Base-by-base conservation (phyloP, 176 grass and related monocot species). In the Eleusine coracana region DNA sequence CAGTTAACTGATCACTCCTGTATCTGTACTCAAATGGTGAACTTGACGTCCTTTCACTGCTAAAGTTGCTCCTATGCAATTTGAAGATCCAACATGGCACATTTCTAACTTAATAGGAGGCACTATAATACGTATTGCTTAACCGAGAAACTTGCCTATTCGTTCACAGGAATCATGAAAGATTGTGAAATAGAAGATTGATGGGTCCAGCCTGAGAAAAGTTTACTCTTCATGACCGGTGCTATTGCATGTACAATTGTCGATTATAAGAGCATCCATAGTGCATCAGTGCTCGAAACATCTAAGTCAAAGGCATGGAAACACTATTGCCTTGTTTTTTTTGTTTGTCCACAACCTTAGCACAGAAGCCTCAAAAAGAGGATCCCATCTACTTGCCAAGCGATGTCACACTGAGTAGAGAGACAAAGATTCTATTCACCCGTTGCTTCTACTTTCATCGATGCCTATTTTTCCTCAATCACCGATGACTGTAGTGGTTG, bases 141-240 rank as follows among this genome's bases (percentile, higher is more conserved):
- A 34, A 68, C 77, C 5, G 6, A 45, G 28, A 54, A 87, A 39
- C 10, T 52, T 88, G 7, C 37, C 13, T 23, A 20, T 75, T 77
- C 51, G 9, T 84, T 80, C 11, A 8, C 80, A 94, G 92, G 83
- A 49, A 49, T 91, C 67, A 25, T 91, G 89, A 86, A 88, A 85
- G 86, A 76, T 75, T 73, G 77, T 13, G 12, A 88, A 91, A 66
- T 79, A 70, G 76, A 86, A 79, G 60, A 89, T 91, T 82, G 74
- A 71, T 37, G 78, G 86, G 50, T 83, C 74, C 1, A 94, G 75
- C 77, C 68, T 91, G 39, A 86, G 83, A 60, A 94, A 83, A 76
- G 84, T 86, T 6, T 86, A 94, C 78, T 94, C 92, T 16, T 72
- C 68, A 10, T 83, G 89, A 18, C 86, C 86, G 0, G 59, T 94